Evolutionary conservation across 1,139 yeast species (phyloP), one percentile per base, ranked within the genome.

Genomic region (Yamadazyma siamensis): DNA sequence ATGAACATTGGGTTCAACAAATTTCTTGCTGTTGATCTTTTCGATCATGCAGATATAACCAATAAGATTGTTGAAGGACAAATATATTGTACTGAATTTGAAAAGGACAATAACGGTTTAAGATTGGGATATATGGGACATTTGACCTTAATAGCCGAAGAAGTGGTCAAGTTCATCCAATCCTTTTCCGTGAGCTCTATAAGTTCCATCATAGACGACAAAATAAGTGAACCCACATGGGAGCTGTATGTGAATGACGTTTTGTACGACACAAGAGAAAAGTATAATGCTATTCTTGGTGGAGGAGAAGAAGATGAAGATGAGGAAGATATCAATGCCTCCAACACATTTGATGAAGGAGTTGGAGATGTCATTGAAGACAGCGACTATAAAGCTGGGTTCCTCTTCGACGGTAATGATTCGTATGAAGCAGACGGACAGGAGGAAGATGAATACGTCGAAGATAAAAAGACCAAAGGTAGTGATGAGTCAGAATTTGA

Each of bases 51-150:
- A 24, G 71, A 79, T 29, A 81, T 94, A 35, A 85, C 91, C 15
- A 75, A 78, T 46, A 72, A 81, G 33, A 88, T 91, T 34, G 76
- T 89, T 32, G 77, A 80, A 36, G 97, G 97, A 6, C 95, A 91
- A 54, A 64, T 70, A 41, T 67, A 74, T 37, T 88, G 96, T 44
- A 76, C 77, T 34, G 77, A 77, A 34, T 84, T 84, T 54, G 84
- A 79, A 52, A 62, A 58, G 29, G 63, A 66, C 32, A 59, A 68
- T 36, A 76, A 78, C 33, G 83, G 86, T 1, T 71, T 86, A 41
- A 74, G 96, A 43, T 66, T 89, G 37, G 99, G 98, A 1, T 94
- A 84, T 56, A 94, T 91, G 95, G 99, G 99, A 17, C 98, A 91
- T 58, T 68, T 91, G 52, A 91, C 96, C 0, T 68, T 91, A 41